Evolutionary conservation across 495 filamentous ascomycete species (phyloP), one percentile per base, ranked within the genome.

Genomic region (Podospora fimiseda): DNA sequence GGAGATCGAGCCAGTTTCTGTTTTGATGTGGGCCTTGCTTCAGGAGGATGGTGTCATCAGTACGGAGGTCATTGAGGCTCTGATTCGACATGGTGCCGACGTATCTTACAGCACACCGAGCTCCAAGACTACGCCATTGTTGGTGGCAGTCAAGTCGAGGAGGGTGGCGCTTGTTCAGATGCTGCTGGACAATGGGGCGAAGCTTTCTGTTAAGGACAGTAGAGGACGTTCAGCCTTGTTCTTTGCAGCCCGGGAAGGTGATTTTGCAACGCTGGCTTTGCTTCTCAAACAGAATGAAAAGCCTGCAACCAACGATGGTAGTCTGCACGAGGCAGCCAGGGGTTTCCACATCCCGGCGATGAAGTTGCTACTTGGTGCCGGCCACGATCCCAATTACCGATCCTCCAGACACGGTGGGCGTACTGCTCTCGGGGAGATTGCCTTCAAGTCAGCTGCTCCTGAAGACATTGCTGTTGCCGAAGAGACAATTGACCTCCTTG

Each of bases 401-500:
- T 74, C 70, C 19, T 61, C 62, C 9, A 58, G 65, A 16, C 72
- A 75, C 20, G 67, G 60, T 3, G 70, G 72, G 0, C 70, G 71
- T 7, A 74, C 66, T 5, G 69, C 71, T 2, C 63, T 75, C 16
- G 72, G 67, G 1, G 72, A 75, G 50, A 59, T 75, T 33, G 71
- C 70, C 5, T 57, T 71, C n/a, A 60, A 65, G 13, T 61, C 63
- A 9, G 39, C 57, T 15, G 58, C 65, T 20, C 66, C 64, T 0
- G 38, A 55, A 8, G 63, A 71, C 48, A 55, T 64, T 4, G 61
- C 64, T 0, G 41, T 47, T 21, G 66, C 60, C 2, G 66, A 66
- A 30, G 64, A 72, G 23, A 50, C 60, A 0, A 56, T 74, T 27
- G 70, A 72, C 22, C 63, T 73, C 7, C 62, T 69, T 6, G 60